Evolutionary conservation across 73 alveolate species (phyloP).

Genomic region (Blepharisma japonicum): DNA sequence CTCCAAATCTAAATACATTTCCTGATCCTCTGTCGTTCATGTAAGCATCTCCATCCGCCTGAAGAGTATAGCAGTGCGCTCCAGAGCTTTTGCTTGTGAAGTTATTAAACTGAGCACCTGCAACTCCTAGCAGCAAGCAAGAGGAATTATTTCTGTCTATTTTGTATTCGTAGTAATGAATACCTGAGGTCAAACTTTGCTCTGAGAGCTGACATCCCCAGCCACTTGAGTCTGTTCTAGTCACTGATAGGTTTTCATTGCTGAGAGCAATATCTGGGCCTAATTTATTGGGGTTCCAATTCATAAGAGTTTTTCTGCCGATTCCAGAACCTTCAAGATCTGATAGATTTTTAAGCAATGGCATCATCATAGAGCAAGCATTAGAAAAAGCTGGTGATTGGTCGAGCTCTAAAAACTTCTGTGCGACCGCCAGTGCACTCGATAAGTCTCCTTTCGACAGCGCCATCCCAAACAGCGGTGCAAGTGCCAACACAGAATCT

Average conservation of each 20-base stretch:
- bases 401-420: background rate
- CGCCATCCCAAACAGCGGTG: conserved; percentile 28
- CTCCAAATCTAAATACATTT: conserved; percentile 19
- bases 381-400: background rate
- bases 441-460: conserved; percentile 28
- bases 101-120: background rate
- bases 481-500: conserved; percentile 23
- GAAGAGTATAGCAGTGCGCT: conserved; percentile 9
- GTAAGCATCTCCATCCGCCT: conserved; percentile 34
- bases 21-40: conserved; percentile 28
- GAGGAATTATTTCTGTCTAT: conserved; percentile 20
- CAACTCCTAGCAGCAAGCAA: conserved; percentile 27
- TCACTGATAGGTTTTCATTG: conserved; percentile 15
- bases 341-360: conserved; percentile 5
- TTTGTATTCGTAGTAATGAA: conserved; percentile 23
- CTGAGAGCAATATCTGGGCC: conserved; percentile 36
- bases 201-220: conserved; percentile 30
- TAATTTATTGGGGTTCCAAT: conserved; percentile 24
- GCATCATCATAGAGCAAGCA: conserved; percentile 16
- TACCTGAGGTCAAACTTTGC: conserved; percentile 14
- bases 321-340: conserved; percentile 27
- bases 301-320: background rate
- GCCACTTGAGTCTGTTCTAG: conserved; percentile 28
- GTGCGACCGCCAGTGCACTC: conserved; percentile 25
- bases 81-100: conserved; percentile 32